phyloP scores from a whole-genome alignment of 345 rosid species.

The Leavenworthia alabamica region DNA sequence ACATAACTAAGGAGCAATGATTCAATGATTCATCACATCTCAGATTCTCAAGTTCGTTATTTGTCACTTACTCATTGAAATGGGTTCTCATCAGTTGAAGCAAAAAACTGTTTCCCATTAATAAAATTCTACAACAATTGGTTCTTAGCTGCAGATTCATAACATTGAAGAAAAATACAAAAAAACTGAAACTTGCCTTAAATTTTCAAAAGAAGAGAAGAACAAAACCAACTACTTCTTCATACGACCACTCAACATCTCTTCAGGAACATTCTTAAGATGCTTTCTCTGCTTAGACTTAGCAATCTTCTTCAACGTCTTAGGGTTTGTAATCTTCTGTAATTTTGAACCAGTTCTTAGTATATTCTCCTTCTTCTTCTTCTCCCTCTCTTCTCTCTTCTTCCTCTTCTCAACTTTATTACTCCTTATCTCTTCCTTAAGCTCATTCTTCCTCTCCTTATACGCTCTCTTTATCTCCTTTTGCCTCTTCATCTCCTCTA shows the following conservation, averaged over 20 bases:
- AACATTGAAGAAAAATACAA: neutral
- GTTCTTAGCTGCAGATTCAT: constrained; percentile 3
- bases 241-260: constrained; percentile 27
- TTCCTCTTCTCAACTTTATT: constrained; percentile 81
- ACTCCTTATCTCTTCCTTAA: constrained; percentile 78
- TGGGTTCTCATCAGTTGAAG: neutral
- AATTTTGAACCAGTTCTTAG: constrained; percentile 74
- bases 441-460: constrained; percentile 59
- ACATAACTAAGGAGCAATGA: neutral
- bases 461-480: constrained; percentile 78
- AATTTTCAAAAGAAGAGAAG: neutral
- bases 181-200: constrained; percentile 9
- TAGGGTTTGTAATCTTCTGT: constrained; percentile 75
- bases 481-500: constrained; percentile 62
- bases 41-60: too few species aligned
- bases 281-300: constrained; percentile 69
- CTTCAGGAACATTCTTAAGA: constrained; percentile 72
- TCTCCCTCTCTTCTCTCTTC: constrained; percentile 76
- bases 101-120: constrained; percentile 5
- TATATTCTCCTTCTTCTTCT: constrained; percentile 78
- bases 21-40: neutral
- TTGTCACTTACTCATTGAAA: neutral
- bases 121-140: neutral
- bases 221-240: constrained; percentile 4
- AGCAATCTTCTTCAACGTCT: constrained; percentile 72